Base-by-base conservation (phyloP, 768 basidiomycete species). In the Lactarius hatsudake region DNA sequence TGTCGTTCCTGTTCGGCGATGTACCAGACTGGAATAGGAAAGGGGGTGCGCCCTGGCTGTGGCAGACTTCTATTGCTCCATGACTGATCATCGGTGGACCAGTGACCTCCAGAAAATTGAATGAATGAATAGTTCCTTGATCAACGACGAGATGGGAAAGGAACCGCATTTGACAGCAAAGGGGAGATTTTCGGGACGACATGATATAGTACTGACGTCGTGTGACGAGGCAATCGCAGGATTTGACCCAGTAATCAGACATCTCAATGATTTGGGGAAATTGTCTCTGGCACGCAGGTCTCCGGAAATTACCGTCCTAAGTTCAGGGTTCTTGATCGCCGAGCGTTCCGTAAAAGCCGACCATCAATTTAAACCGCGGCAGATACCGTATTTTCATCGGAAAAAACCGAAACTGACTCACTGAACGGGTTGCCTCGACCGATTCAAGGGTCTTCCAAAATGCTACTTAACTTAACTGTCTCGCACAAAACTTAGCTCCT, bases 261-360 rank as follows among this genome's bases (percentile, higher is more conserved):
- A 26, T 26, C 51, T 51, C 48, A 23, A 20, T 26, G 34, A 48
- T 48, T 53, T 42, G 51, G 34, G 64, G 45, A n/a, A 23, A 32
- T 28, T 23, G 53, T 10, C 26, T 23, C 26, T 23, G 42, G 55
- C 26, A 42, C 18, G 30, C 15, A 54, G 6, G n/a, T 28, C 32
- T 26, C 40, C 66, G 66, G 66, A 13, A 34, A 45, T 51, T 67
- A 43, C 66, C 66, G 66, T 30, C 30, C 40, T 61, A 60, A 55
- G 51, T 55, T 12, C 53, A 60, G 26, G 51, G 34, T 67, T 67
- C 66, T 54, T 67, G 66, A 67, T 67, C 62, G 66, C 66, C 66
- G 66, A 60, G 58, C 62, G 62, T 63, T 63, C 66, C 66, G 66
- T 64, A 67, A 67, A 67, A 63, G 58, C 66, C 66, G 66, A 67